Conservation (phyloP, 2,329 filamentous ascomycete genomes). For the Botrytis byssoidea region DNA sequence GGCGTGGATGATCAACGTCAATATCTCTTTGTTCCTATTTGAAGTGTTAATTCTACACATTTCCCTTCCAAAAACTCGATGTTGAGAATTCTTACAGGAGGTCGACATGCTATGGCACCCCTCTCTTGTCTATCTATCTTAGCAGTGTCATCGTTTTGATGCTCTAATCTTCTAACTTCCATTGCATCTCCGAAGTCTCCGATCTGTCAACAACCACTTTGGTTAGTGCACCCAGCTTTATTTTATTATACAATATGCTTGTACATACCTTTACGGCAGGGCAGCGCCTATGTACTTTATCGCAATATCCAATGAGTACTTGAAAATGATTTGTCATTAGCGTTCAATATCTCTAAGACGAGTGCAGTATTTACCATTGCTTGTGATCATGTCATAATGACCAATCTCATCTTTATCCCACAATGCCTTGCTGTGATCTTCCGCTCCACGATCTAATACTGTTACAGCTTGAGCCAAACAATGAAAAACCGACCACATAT, state of each 20-base stretch:
- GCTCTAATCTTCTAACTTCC: neutral
- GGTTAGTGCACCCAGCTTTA: neutral
- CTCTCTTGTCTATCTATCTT: neutral
- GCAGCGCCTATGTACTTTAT: neutral
- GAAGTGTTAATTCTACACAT: neutral
- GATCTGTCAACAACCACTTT: neutral
- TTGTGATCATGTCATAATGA: constrained; percentile 5
- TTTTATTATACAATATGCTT: neutral
- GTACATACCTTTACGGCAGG: neutral
- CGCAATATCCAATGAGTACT: neutral
- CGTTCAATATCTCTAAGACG: neutral
- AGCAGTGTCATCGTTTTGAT: neutral
- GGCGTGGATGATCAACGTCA: neutral
- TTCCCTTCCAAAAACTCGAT: neutral
- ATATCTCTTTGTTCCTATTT: neutral
- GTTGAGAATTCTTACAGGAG: neutral
- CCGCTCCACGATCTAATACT: neutral
- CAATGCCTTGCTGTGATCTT: neutral
- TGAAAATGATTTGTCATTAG: neutral
- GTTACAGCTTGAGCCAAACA: neutral
- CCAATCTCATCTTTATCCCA: constrained; percentile 1
- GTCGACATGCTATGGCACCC: neutral
- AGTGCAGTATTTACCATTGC: neutral
- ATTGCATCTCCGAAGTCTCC: neutral
- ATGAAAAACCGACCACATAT: neutral